Percentiles rank a stretch among this genome's conserved stretches.
These are phyloP conservation scores for Colletotrichum endophyticum DNA, from an alignment of 2,329 filamentous ascomycete genomes.

Conservation along the genomic window DNA sequence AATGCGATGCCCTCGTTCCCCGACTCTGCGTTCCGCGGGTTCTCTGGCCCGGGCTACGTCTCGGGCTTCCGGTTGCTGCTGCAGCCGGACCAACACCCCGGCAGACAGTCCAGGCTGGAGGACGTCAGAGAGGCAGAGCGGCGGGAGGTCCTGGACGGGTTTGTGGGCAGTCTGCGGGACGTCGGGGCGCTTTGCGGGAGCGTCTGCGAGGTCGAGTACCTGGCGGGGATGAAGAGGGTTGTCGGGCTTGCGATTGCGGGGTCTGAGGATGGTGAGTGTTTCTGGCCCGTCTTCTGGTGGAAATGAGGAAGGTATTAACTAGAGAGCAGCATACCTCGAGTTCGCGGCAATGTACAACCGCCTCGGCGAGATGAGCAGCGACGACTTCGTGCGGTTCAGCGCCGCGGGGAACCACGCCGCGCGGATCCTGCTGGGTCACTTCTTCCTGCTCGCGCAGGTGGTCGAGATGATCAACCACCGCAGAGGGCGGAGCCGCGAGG, in stretches of 20 bases:
- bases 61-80: slow-evolving; percentile 26
- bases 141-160: not conserved
- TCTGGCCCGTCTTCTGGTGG: not conserved
- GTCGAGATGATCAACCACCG: slow-evolving; percentile 19
- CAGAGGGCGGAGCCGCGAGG: slow-evolving; percentile 18
- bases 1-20: slow-evolving; percentile 23
- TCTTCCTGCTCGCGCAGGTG: slow-evolving; percentile 35
- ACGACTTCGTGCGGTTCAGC: slow-evolving; percentile 36
- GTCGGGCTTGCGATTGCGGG: slow-evolving; percentile 28
- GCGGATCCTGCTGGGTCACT: slow-evolving; percentile 41
- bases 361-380: slow-evolving; percentile 28
- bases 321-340: slow-evolving; percentile 24
- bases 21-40: slow-evolving; percentile 27
- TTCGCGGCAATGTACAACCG: slow-evolving; percentile 31
- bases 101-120: fast-evolving
- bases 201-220: slow-evolving; percentile 32
- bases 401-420: slow-evolving; percentile 32
- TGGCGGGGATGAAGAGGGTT: slow-evolving; percentile 34
- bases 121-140: not conserved
- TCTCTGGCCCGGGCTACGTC: slow-evolving; percentile 31
- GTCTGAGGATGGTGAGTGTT: slow-evolving; percentile 31
- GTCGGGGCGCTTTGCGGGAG: slow-evolving; percentile 30
- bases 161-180: slow-evolving; percentile 10
- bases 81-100: not conserved
- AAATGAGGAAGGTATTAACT: not conserved